These are phyloP conservation scores for Alternaria conjuncta DNA, from an alignment of 2,329 filamentous ascomycete genomes.

Conservation along the genomic window DNA sequence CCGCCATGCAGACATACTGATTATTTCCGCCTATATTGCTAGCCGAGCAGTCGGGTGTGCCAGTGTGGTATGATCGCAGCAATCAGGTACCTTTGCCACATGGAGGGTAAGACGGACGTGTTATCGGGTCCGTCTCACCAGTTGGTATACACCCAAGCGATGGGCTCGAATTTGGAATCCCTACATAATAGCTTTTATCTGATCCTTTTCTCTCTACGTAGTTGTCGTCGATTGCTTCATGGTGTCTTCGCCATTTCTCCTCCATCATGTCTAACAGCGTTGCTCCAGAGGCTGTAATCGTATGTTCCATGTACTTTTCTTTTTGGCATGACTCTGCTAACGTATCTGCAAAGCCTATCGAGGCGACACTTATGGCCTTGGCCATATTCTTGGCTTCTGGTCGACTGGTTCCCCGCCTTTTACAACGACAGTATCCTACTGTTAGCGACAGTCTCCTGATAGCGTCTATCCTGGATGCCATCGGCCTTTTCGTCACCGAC, in stretches of 20 bases:
- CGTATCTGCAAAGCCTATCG: constrained; percentile 15
- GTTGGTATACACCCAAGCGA: neutral
- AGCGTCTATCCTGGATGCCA: constrained; percentile 20
- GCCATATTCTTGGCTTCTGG: constrained; percentile 22
- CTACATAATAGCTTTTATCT: neutral
- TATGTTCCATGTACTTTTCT: neutral
- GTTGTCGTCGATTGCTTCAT: neutral
- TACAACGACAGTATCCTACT: constrained; percentile 21
- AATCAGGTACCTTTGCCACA: neutral
- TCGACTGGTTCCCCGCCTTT: constrained; percentile 21
- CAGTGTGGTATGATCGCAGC: constrained; percentile 1
- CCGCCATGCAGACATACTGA: neutral
- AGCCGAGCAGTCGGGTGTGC: neutral
- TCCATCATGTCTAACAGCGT: constrained; percentile 12
- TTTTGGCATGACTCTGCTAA: neutral
- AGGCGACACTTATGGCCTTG: constrained; percentile 15
- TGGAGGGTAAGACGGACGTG: neutral
- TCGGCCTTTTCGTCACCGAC: constrained; percentile 28
- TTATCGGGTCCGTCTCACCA: neutral
- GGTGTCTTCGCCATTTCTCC: neutral
- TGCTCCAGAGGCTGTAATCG: constrained; percentile 15
- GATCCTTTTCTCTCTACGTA: neutral
- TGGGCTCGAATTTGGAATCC: neutral
- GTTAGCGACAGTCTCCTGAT: constrained; percentile 25
- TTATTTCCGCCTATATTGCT: constrained; percentile 4